Evolutionary conservation across 2,329 filamentous ascomycete species (phyloP), one percentile per base, ranked within the genome.

Genomic region (Aspergillus neotritici): DNA sequence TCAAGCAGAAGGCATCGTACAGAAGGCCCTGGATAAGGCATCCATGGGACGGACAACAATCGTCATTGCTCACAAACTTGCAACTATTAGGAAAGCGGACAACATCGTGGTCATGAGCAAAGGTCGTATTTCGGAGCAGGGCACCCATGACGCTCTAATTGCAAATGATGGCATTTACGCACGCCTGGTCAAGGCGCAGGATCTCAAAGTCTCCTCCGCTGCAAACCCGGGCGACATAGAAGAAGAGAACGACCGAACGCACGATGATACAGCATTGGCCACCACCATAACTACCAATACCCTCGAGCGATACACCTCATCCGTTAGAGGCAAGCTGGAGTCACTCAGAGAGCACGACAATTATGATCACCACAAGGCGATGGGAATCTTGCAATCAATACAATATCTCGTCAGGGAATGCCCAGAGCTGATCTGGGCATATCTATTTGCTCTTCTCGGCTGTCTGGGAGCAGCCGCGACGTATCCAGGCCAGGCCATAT

Each of bases 1-100:
- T 8, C 86, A 87, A 57, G 87, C 86, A 0, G 89, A 96, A 66
- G 84, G 83, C 37, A 80, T 90, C 7, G 88, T 95, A 1, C 89
- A 94, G 62, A 83, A 83, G 30, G 88, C 89, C 8, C 73, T 95
- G 1, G 85, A 94, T 52, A 80, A 43, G 84, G 57, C 86, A 4
- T 76, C 86, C 0, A 73, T 80, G 46, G 86, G 41, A 4, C 49
- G 55, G 1, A 63, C 62, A 1, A 62, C 57, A 0, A 52, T 65
- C 12, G 45, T 65, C 5, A 72, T 73, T 43, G 69, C 70, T 0
- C 70, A 73, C 47, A 64, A 65, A 37, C 56, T 73, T 4, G 57
- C 69, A 1, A 73, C 70, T 0, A 60, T 73, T 14, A 60, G 56
- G 40, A 53, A 56, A 12, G 70, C 70, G 5, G 65, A 73, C 50